Evolutionary conservation across 768 basidiomycete genomes (phyloP), one percentile per base, ranked within the genome.

Genomic region (Rhodotorula taiwanensis): DNA sequence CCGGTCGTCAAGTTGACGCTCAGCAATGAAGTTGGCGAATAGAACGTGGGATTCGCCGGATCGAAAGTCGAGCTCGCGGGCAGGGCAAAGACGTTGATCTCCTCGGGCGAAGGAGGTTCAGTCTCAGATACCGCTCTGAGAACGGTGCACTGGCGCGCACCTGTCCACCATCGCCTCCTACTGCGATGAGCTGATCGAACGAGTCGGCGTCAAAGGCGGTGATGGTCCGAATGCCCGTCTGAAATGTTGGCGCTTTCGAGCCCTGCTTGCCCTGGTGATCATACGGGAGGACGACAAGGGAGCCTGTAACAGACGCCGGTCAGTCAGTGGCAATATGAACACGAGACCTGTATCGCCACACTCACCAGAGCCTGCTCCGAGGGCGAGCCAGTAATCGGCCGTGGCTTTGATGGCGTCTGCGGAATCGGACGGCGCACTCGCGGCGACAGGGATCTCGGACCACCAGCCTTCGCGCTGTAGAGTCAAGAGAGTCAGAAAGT

Each of bases 381-480:
- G 60, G 15, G 60, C 64, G 39, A 68, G 54, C 52, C 58, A 58
- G 55, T 66, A 67, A 3, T 58, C 62, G 15, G 25, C 23, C 4
- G 33, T 27, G 16, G 63, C 44, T 5, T 36, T 42, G 43, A 66
- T 58, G 16, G 53, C 33, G 10, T 65, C 55, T 4, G 57, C 20
- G 16, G 36, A 33, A 23, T 71, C 70, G 21, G 34, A 34, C n/a
- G 55, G 43, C 1, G 56, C 41, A 0, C 52, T 7, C 3, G 54
- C 41, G 2, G 60, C 58, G 14, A 64, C 28, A 10, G 70, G 64
- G 7, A 68, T 31, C 45, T 71, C 70, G 11, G 70, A 54, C 51
- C 48, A 64, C 63, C 67, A 69, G 15, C 34, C 39, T 16, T 71
- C 70, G 47, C 56, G 57, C 70, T 71, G 39, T 18, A 28, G n/a